Conservation (phyloP, 192 early-diverging fungal genomes). For the Endogone sp. region DNA sequence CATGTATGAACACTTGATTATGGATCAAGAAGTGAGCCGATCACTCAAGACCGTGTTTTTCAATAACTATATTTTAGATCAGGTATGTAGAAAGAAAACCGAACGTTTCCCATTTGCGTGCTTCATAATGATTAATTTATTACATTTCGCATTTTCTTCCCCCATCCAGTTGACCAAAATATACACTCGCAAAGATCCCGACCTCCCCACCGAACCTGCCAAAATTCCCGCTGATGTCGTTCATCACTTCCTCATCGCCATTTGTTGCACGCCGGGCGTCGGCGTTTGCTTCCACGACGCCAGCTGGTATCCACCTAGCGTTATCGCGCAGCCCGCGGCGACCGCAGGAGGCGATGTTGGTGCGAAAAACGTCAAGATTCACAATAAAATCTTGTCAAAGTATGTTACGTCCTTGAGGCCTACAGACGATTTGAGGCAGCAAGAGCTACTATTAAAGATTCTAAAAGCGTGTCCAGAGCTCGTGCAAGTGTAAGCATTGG, state of each 20-base stretch:
- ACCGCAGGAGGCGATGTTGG: constrained; percentile 12
- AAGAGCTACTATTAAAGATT: constrained; percentile 59
- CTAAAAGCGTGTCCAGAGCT: constrained; percentile 70
- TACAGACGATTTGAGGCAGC: constrained; percentile 61
- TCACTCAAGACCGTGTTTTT: constrained; percentile 65
- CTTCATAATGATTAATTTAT: too few species aligned
- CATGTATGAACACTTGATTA: constrained; percentile 55
- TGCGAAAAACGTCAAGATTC: constrained; percentile 33
- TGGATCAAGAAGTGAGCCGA: constrained; percentile 57
- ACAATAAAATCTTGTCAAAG: constrained; percentile 51
- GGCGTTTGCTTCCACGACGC: constrained; percentile 73
- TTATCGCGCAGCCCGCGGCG: constrained; percentile 15
- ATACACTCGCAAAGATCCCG: constrained; percentile 46
- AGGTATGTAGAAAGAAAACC: constrained; percentile 25
- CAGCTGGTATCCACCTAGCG: constrained; percentile 69
- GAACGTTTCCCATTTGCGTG: not conserved
- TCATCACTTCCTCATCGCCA: constrained; percentile 68
- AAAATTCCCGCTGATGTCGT: constrained; percentile 48
- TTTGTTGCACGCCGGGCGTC: constrained; percentile 66
- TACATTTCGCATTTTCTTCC: not conserved
- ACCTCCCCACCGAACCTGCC: constrained; percentile 25
- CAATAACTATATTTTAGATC: constrained; percentile 63
- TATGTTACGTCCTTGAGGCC: constrained; percentile 58
- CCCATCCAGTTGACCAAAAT: constrained; percentile 46
- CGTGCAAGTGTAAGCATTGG: constrained; percentile 55